These are phyloP conservation scores for Scutellaria baicalensis DNA, from an alignment of 257 asterid species.

Conservation along the genomic window DNA sequence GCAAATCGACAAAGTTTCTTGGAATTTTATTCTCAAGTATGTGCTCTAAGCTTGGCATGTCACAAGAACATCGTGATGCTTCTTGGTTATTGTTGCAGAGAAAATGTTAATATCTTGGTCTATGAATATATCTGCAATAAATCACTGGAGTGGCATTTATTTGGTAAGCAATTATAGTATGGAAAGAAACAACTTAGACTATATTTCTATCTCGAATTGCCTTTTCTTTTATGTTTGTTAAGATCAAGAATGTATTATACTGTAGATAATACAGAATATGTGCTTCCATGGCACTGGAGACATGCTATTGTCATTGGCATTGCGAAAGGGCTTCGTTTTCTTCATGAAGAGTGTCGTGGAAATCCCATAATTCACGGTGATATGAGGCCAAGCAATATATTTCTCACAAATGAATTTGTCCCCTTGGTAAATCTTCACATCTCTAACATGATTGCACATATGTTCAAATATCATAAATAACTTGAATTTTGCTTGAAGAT, in stretches of 20 bases:
- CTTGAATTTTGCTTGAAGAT: not conserved
- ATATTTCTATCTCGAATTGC: not conserved
- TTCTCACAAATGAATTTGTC: constrained; percentile 48
- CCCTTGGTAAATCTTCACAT: constrained; percentile 53
- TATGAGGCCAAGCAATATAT: constrained; percentile 57
- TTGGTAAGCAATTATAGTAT: constrained; percentile 32
- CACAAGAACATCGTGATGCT: constrained; percentile 66
- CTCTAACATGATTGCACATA: not conserved
- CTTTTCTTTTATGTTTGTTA: not conserved
- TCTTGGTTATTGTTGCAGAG: constrained; percentile 54
- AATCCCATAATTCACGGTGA: constrained; percentile 60
- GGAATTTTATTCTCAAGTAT: constrained; percentile 43
- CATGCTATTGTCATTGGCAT: constrained; percentile 62
- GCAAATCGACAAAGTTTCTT: constrained; percentile 34
- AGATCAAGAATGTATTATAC: not conserved
- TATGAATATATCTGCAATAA: constrained; percentile 53
- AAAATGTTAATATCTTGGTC: constrained; percentile 44
- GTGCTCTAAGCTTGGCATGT: constrained; percentile 38
- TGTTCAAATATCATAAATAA: not conserved
- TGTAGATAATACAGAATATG: constrained; percentile 29
- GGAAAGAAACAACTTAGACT: not conserved
- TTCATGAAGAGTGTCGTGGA: constrained; percentile 73
- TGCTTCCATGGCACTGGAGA: constrained; percentile 61
- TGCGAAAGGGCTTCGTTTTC: constrained; percentile 66
- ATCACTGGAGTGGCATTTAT: constrained; percentile 72